Evolutionary conservation across 2,329 filamentous ascomycete genomes (phyloP).

Genomic region (Xylariaceae sp.): DNA sequence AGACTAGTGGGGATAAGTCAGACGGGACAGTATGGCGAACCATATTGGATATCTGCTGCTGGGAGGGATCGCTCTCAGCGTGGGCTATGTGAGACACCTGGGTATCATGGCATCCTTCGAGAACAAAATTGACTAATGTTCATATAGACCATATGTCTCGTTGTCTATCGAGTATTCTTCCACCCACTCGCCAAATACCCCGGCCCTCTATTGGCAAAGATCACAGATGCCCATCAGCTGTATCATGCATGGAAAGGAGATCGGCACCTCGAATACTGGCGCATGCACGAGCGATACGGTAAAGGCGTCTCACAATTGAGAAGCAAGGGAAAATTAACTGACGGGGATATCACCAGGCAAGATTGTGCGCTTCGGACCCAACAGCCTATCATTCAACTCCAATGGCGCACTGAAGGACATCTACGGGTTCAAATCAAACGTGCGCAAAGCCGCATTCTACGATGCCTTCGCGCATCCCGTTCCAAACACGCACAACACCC

Average conservation of each 20-base stretch:
- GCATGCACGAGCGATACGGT: constrained; percentile 70
- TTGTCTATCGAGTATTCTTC: constrained; percentile 59
- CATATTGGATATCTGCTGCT: constrained; percentile 13
- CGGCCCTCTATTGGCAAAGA: constrained; percentile 60
- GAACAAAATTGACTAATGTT: constrained; percentile 4
- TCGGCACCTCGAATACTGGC: constrained; percentile 70
- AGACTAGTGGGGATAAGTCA: background rate
- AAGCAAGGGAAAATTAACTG: constrained; percentile 7
- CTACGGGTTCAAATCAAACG: constrained; percentile 62
- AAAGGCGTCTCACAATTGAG: constrained; percentile 18
- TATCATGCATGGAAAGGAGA: constrained; percentile 75
- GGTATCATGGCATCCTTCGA: background rate
- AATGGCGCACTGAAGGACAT: constrained; percentile 64
- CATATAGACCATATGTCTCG: constrained; percentile 33
- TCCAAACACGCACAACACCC: constrained; percentile 70
- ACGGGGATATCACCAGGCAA: constrained; percentile 41
- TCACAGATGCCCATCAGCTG: constrained; percentile 63
- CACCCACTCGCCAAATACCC: constrained; percentile 65
- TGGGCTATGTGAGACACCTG: constrained; percentile 17
- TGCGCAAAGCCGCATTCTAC: constrained; percentile 70
- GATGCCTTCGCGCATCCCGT: constrained; percentile 69
- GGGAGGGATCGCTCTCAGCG: constrained; percentile 5
- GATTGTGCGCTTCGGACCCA: constrained; percentile 76
- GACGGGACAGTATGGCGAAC: constrained; percentile 2
- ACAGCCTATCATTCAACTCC: constrained; percentile 75